phyloP scores from a whole-genome alignment of 2,329 filamentous ascomycete genomes.

The Penicillium polonicum region DNA sequence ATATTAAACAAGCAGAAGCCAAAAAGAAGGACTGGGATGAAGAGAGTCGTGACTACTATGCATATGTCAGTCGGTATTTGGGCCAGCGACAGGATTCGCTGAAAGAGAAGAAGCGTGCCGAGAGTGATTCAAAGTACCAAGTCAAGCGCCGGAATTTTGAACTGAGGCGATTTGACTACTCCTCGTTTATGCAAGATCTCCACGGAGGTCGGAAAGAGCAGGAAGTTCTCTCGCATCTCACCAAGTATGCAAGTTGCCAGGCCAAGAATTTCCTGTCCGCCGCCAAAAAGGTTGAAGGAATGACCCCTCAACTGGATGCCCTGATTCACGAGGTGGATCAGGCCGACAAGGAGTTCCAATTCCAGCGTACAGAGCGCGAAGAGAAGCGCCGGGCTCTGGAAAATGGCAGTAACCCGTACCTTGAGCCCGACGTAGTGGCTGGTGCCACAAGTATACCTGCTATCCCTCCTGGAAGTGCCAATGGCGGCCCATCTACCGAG shows the following conservation, averaged over 20 bases:
- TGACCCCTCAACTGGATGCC: conserved; percentile 87
- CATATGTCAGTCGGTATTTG: conserved; percentile 92
- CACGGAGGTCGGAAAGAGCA: conserved; percentile 98
- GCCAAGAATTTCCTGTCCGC: conserved; percentile 77
- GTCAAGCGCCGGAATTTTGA: conserved; percentile 92
- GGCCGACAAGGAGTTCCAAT: conserved; percentile 94
- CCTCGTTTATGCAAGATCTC: conserved; percentile 98
- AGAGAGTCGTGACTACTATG: conserved; percentile 97
- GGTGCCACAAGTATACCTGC: conserved; percentile 37
- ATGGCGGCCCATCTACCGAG: conserved; percentile 60
- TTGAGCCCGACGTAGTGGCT: conserved; percentile 64
- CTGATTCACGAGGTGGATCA: conserved; percentile 84
- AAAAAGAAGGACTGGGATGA: conserved; percentile 99
- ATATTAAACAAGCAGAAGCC: conserved; percentile 95
- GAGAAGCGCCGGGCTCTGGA: conserved; percentile 89
- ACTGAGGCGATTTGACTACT: conserved; percentile 97
- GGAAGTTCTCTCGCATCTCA: conserved; percentile 90
- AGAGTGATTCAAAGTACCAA: conserved; percentile 96
- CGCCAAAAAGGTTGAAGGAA: conserved; percentile 80
- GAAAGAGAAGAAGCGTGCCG: conserved; percentile 93
- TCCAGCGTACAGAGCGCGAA: conserved; percentile 90
- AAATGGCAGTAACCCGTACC: conserved; percentile 74
- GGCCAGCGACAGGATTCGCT: conserved; percentile 92
- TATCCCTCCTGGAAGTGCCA: conserved; percentile 39
- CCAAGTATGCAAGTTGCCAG: conserved; percentile 88